A percentile compares a stretch with the other conserved stretches of the same genome.
Evolutionary conservation across 169 alveolate species (phyloP).

Genomic region (Amoebophrya sp.): DNA sequence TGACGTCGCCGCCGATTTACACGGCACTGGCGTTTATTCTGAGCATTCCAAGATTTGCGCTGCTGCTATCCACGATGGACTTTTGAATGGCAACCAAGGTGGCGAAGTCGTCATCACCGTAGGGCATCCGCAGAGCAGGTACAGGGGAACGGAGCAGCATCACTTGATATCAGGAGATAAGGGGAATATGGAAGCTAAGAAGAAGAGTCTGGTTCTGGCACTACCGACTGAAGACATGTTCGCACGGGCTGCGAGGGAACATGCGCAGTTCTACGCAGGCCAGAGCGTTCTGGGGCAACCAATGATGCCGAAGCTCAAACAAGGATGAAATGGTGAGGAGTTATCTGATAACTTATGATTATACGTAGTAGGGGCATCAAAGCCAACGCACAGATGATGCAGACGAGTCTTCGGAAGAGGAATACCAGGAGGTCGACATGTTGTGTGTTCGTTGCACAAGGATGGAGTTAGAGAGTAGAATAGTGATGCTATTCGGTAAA

Average conservation of each 20-base stretch:
- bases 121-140: background rate
- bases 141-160: background rate
- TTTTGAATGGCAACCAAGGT: background rate
- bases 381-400: no score
- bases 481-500: no score
- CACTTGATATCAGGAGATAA: background rate
- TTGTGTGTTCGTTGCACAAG: no score
- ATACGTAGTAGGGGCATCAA: no score
- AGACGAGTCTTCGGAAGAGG: no score
- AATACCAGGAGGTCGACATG: no score
- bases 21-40: background rate
- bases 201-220: background rate
- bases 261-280: background rate
- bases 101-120: background rate
- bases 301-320: background rate
- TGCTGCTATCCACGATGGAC: background rate
- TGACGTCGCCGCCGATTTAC: background rate
- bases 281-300: background rate
- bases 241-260: background rate
- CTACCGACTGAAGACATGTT: background rate
- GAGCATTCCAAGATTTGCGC: background rate
- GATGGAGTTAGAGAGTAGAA: no score
- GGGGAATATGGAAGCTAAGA: background rate
- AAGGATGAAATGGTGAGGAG: no score
- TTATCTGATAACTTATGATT: no score